Evolutionary conservation across 208 protist genomes (phyloP), one percentile per base, ranked within the genome.

Genomic region (Wallacemonas sp.): DNA sequence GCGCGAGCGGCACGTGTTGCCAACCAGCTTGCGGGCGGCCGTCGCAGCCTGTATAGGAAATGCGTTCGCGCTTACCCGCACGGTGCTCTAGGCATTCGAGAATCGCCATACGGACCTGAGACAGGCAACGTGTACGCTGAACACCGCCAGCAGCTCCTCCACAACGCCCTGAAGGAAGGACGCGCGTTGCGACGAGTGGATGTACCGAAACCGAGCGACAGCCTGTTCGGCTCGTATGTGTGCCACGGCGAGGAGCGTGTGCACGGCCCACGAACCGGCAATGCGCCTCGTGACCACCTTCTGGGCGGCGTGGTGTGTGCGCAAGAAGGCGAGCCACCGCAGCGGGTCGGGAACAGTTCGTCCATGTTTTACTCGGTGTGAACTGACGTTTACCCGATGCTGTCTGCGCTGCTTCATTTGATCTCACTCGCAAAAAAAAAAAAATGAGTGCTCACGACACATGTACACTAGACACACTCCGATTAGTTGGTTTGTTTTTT

Each of bases 31-130:
- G 12, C 24, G 46, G 12, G 48, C 33, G 26, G 33, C 8, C 13
- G 41, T 32, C 17, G 45, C 6, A 33, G 64, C 22, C 60, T 83
- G n/a, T 60, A 67, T 32, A 48, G 48, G 21, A 53, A 41, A 9
- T 83, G 72, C 50, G 41, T 58, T 12, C 37, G 27, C 13, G 13
- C 53, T 27, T 65, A 79, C 44, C 42, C 70, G 21, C 77, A 83
- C 60, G 77, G 77, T 6, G 72, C 72, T 24, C 63, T 83, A 0
- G 77, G 77, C 13, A 66, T 83, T n/a, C 37, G 61, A 13, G 77
- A 83, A 34, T 69, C 30, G 13, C 77, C 77, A 26, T 83, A 83
- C 46, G 58, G 57, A 19, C 61, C 61, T 2, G 55, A 81, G 15
- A 36, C 52, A 0, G 77, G 68, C n/a, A 66, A 62, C 15, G 61